These are phyloP conservation scores for Bauhinia variegata DNA, from an alignment of 306 rosid genomes.

Conservation along the genomic window DNA sequence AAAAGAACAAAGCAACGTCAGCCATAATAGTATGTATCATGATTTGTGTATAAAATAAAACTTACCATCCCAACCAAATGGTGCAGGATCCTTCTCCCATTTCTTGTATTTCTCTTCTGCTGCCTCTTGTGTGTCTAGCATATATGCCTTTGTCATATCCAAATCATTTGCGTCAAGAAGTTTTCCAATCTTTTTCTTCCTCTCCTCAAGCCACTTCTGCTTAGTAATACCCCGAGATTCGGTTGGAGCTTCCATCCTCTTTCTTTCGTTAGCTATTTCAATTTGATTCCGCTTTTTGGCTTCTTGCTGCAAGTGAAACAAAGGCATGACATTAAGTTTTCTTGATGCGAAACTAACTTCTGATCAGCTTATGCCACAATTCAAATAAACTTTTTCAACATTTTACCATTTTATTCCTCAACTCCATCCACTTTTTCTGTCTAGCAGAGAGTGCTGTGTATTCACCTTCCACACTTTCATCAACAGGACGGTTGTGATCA, in stretches of 20 bases:
- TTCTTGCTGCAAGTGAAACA: slow-evolving; percentile 59
- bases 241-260: slow-evolving; percentile 88
- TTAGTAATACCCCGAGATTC: slow-evolving; percentile 96
- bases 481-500: slow-evolving; percentile 51
- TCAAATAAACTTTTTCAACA: slow-evolving; percentile 40
- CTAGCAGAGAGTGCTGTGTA: slow-evolving; percentile 62
- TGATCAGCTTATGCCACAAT: slow-evolving; percentile 59
- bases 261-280: slow-evolving; percentile 88
- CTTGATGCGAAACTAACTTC: slow-evolving; percentile 7
- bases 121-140: slow-evolving; percentile 94
- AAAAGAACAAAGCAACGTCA: slow-evolving; percentile 22
- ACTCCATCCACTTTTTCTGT: slow-evolving; percentile 81
- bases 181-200: slow-evolving; percentile 91
- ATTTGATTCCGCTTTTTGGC: slow-evolving; percentile 88
- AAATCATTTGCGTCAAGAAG: slow-evolving; percentile 93
- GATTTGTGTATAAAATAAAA: slow-evolving; percentile 16
- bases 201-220: slow-evolving; percentile 95
- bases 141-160: slow-evolving; percentile 82
- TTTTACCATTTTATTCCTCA: slow-evolving; percentile 85
- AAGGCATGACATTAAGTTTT: slow-evolving; percentile 7
- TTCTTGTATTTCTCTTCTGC: slow-evolving; percentile 89
- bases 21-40: slow-evolving; percentile 15
- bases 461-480: slow-evolving; percentile 39
- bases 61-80: slow-evolving; percentile 96
- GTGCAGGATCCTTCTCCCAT: slow-evolving; percentile 99